Base-by-base conservation (phyloP, 176 grass and related monocot genomes). In the Juncus effusus region DNA sequence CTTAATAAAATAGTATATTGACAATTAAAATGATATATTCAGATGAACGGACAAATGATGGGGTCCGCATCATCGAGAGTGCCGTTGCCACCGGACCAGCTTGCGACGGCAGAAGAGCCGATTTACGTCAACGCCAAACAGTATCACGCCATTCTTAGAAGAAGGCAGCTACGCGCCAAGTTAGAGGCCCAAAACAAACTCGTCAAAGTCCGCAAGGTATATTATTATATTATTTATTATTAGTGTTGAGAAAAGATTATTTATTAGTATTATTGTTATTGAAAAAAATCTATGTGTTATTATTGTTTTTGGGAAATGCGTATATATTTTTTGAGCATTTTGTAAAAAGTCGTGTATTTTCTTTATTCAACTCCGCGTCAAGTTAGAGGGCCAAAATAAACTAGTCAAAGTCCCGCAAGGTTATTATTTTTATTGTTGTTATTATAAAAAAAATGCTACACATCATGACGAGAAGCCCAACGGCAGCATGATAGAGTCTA, bases 111-210 rank as follows among this genome's bases (percentile, higher is more conserved):
- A 0, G 89, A 99, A 77, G 85, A 93, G 76, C 95, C 89, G 3
- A 90, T 99, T 54, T 99, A 93, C 76, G 95, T 99, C 5, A 99
- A 99, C 40, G 85, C 78, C 47, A 99, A 99, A 79, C 95, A 94
- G 40, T 99, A 94, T 51, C 78, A 84, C 56, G 95, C 89, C 28
- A 99, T 99, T 62, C 89, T 99, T 16, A 80, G 95, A 70, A 93
- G 95, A 81, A 78, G 89, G 60, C 83, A 90, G 77, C 81, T 86
- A 5, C 88, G 95, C 52, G 89, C 95, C 36, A 93, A 89, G 49
- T 55, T 90, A 41, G 95, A 99, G 89, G 95, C 95, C 80, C 74
- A 93, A 83, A 94, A 93, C 68, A 99, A 90, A 78, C 73, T 94
- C n/a, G 83, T 90, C 4, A 99, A 90, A 76, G 77, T 13, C 13